phyloP scores from a whole-genome alignment of 768 basidiomycete genomes.

The Macrolepiota fuliginosa region DNA sequence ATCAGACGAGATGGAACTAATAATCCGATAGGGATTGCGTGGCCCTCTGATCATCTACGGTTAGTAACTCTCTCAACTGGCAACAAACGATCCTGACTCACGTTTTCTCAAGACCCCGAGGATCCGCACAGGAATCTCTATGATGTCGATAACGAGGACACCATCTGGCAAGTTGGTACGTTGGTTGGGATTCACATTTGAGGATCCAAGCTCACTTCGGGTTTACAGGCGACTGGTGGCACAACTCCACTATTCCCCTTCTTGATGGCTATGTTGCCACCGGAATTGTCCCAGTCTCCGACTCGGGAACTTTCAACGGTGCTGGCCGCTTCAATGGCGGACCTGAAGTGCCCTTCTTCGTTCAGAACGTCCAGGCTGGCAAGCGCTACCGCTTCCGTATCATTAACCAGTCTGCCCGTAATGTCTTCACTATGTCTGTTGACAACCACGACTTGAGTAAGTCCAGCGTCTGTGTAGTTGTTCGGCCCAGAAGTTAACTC shows the following conservation, averaged over 20 bases:
- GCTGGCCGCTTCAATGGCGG: conserved; percentile 33
- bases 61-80: neutral
- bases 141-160: conserved; percentile 36
- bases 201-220: conserved; percentile 29
- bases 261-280: conserved; percentile 17
- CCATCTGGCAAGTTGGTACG: conserved; percentile 37
- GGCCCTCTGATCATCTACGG: conserved; percentile 37
- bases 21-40: conserved; percentile 29
- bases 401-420: conserved; percentile 22
- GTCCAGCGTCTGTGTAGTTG: conserved; percentile 17
- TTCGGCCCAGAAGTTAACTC: conserved; percentile 23
- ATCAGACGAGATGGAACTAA: neutral
- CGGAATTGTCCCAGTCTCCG: conserved; percentile 20
- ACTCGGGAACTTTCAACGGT: conserved; percentile 35
- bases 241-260: conserved; percentile 19
- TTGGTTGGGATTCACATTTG: conserved; percentile 23
- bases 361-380: conserved; percentile 30
- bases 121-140: conserved; percentile 36
- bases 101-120: conserved; percentile 21
- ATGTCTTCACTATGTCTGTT: conserved; percentile 41
- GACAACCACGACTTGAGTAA: conserved; percentile 36
- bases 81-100: neutral
- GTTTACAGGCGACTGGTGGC: conserved; percentile 36
- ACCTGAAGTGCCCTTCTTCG: conserved; percentile 26
- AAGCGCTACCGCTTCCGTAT: conserved; percentile 29